A percentile compares a stretch with the other conserved stretches of the same genome.
Conservation (phyloP, 352 stramenopile genomes). For the Phytophthora fragariaefolia region DNA sequence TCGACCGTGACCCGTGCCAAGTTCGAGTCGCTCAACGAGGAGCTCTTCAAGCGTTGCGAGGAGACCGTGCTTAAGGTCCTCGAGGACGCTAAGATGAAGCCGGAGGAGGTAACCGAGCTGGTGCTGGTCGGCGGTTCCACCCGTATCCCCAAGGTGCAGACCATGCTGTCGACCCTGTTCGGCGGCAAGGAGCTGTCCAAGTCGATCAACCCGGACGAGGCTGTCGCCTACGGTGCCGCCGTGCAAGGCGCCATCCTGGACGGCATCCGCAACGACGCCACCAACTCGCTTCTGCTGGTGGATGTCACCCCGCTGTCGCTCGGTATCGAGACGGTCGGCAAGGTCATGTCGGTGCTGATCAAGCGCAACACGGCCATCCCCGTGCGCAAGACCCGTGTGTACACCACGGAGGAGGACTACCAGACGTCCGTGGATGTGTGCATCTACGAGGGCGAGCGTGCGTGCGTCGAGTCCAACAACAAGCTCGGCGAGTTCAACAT, state of each 20-base stretch:
- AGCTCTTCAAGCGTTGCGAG: conserved; percentile 86
- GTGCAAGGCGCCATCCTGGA: conserved; percentile 70
- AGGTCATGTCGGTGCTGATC: conserved; percentile 91
- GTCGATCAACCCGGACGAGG: conserved; percentile 84
- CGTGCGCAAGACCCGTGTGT: conserved; percentile 80
- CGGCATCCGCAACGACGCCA: conserved; percentile 81
- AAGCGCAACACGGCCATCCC: conserved; percentile 90
- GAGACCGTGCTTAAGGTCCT: conserved; percentile 81
- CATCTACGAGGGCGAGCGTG: conserved; percentile 91
- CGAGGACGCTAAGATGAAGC: conserved; percentile 72
- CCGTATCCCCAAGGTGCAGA: conserved; percentile 72
- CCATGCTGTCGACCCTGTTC: conserved; percentile 61
- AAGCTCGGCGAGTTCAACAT: conserved; percentile 94
- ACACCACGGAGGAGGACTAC: conserved; percentile 76
- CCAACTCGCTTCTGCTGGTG: conserved; percentile 86
- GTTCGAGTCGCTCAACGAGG: conserved; percentile 92
- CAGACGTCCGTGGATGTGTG: conserved; percentile 90
- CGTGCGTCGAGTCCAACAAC: conserved; percentile 92
- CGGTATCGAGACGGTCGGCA: conserved; percentile 89
- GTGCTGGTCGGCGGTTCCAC: conserved; percentile 67
- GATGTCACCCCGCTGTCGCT: conserved; percentile 92
- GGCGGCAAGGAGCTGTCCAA: conserved; percentile 71
- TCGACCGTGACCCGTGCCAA: conserved; percentile 92
- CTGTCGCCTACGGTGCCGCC: conserved; percentile 79
- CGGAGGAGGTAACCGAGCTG: conserved; percentile 64